Base-by-base conservation (phyloP, 1,284 basidiomycete species). In the Ustilago shanxiensis region DNA sequence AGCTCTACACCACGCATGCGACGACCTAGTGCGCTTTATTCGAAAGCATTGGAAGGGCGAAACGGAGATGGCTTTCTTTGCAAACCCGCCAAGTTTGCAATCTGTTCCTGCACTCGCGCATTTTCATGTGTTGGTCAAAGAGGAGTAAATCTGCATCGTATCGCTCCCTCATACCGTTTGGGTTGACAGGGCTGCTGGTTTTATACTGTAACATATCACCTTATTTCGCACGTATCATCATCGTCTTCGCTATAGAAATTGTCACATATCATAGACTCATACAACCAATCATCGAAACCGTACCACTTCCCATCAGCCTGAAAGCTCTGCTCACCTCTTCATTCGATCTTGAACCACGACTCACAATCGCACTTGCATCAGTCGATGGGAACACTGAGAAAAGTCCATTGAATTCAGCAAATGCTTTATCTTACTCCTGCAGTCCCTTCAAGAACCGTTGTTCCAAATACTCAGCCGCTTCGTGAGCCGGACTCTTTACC, bases 401-500 rank as follows among this genome's bases (percentile, higher is more conserved):
- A 37, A 37, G 35, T 37, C 9, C 35, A 37, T 37, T 44, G 13
- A 41, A 41, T 16, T 16, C 10, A 41, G 37, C n/a, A n/a, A n/a
- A 41, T 33, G 31, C 31, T 33, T n/a, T n/a, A n/a, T n/a, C 6
- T 33, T 33, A 33, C 31, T 6, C 5, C 11, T 33, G 31, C 31
- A 37, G 8, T 37, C 9, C 35, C 3, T 14, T n/a, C 51, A 73
- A 59, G 24, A 73, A 77, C 31, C 51, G 49, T 28, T 67, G 54
- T 9, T 57, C 62, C 29, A 77, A 44, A 54, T 73, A 77, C 16
- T 64, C 73, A 14, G 37, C 62, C 28, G 75, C 83, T 6, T 83
- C 83, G 26, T 76, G 77, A 31, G 72, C 80, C 1, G 81, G 77
- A 56, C 80, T 80, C 29, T 78, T 73, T 18, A 72, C 68, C 16